These are phyloP conservation scores for Wickerhamomyces queroliae DNA, from an alignment of 805 yeast species.

Conservation along the genomic window DNA sequence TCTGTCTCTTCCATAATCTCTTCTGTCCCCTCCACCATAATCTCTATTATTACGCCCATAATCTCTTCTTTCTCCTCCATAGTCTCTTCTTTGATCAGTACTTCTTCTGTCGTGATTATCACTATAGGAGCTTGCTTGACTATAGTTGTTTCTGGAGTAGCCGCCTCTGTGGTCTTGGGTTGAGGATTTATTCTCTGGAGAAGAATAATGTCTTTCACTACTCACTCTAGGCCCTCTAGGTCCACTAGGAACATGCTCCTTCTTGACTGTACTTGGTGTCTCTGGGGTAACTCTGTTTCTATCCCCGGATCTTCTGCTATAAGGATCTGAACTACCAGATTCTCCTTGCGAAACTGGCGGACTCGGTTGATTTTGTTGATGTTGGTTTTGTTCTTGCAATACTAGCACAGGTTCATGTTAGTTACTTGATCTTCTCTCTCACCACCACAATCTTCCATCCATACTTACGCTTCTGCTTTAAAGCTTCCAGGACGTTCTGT, in stretches of 20 bases:
- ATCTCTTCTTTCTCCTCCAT: slow-evolving; percentile 1
- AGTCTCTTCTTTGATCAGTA: slow-evolving; percentile 4
- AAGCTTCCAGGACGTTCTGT: slow-evolving; percentile 16
- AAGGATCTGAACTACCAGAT: not conserved
- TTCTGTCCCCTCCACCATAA: slow-evolving; percentile 1
- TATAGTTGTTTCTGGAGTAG: not conserved
- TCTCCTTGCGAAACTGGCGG: not conserved
- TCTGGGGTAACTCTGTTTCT: slow-evolving; percentile 1
- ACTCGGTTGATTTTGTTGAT: not conserved
- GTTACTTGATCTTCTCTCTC: slow-evolving; percentile 6
- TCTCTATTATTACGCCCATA: slow-evolving; percentile 6
- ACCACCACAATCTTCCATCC: no score
- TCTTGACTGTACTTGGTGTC: no score
- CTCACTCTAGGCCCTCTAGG: not conserved
- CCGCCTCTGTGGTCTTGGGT: no score
- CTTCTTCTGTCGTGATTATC: slow-evolving; percentile 4
- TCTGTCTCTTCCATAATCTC: slow-evolving; percentile 2
- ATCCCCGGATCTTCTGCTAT: not conserved
- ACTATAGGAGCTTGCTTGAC: no score
- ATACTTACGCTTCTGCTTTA: slow-evolving; percentile 20
- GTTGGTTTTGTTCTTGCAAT: not conserved
- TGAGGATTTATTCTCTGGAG: no score
- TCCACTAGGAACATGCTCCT: no score
- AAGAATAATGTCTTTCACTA: no score
- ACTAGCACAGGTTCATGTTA: not conserved